phyloP scores from a whole-genome alignment of 2,329 filamentous ascomycete species.

The Onygena corvina region DNA sequence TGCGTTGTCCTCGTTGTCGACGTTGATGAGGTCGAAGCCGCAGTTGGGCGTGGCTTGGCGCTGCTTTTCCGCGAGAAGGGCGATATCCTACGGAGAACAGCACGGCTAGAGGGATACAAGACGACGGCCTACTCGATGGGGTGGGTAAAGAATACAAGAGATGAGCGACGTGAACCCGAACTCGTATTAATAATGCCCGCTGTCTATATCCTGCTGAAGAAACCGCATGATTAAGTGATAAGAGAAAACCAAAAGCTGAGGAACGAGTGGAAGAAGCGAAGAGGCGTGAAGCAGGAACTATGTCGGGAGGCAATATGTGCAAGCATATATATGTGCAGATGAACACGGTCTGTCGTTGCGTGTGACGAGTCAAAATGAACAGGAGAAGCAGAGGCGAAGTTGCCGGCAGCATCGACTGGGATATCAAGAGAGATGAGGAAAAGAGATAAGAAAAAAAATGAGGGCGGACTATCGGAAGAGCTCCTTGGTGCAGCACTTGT shows the following conservation, averaged over 20 bases:
- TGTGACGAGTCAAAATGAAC: background rate
- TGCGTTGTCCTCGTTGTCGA: background rate
- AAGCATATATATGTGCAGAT: background rate
- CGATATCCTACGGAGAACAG: no score
- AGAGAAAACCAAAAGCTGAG: background rate
- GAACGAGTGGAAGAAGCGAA: background rate
- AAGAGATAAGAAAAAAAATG: background rate
- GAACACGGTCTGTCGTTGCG: background rate
- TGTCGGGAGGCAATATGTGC: conserved; percentile 1
- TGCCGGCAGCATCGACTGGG: background rate
- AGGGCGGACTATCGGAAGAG: conserved; percentile 7
- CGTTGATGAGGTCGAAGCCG: no score
- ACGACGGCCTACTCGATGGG: no score
- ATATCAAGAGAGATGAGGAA: background rate
- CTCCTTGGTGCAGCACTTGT: conserved; percentile 14
- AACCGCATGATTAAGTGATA: conserved; percentile 2
- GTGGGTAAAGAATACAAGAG: no score
- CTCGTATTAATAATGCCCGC: background rate
- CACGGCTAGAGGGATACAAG: no score
- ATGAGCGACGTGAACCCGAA: background rate
- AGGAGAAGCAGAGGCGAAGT: background rate
- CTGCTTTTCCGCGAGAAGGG: no score
- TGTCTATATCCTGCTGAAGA: conserved; percentile 6
- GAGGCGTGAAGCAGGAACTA: background rate
- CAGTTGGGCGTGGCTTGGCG: no score